Base-by-base conservation (phyloP, 495 filamentous ascomycete genomes). In the Evernia prunastri region DNA sequence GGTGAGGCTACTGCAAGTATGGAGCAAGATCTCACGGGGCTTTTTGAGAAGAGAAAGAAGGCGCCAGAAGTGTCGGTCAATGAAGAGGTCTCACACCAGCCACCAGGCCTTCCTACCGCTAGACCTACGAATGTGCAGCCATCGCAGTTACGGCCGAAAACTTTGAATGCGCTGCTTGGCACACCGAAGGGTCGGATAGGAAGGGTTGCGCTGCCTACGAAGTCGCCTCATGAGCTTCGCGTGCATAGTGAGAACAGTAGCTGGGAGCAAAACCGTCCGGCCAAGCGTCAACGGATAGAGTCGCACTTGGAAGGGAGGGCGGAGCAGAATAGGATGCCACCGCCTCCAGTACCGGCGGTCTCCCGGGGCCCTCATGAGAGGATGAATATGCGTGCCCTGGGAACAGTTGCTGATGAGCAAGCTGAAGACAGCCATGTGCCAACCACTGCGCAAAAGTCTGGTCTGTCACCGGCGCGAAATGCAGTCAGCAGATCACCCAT, bases 1-100 rank as follows among this genome's bases (percentile, higher is more conserved):
- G 81, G 81, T 53, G 91, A 96, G 68, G 81, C 78, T 39, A 79
- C 89, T 20, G 89, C 85, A n/a, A 83, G 77, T 15, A 84, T 80
- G 2, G 81, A 93, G 67, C 89, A 91, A 49, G 91, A 97, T 71
- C 69, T 96, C 18, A 86, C 87, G 0, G 82, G 82, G 45, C 70
- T 96, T 23, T 76, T 91, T 29, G 85, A 88, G 67, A 92, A 87
- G 71, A 84, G 80, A 56, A 77, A 75, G 23, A 78, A 81, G 58
- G 58, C 61, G 31, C 60, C 54, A 20, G 79, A 81, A 56, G 78
- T 71, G 40, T 12, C 27, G 33, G 13, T 33, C 20, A 27, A 12
- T 20, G 78, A 80, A 53, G 72, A 78, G 57, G 75, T 79, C 25
- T 54, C 58, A 39, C 35, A 40, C 20, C 47, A 64, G 58, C 61